Evolutionary conservation across 2,329 filamentous ascomycete species (phyloP).

Genomic region (Elsinoe batatas): DNA sequence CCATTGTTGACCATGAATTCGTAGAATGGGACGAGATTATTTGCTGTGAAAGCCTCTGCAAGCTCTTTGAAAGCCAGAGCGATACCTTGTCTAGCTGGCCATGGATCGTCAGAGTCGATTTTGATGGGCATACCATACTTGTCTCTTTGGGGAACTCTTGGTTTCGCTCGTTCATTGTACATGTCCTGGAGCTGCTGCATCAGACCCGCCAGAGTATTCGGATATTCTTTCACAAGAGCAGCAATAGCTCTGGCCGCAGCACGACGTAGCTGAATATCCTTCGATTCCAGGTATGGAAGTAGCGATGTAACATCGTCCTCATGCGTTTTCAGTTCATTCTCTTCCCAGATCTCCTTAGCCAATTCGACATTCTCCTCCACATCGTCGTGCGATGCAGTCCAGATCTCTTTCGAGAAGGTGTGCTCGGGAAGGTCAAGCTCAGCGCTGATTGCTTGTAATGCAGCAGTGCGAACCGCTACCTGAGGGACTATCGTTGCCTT

Average conservation of each 20-base stretch:
- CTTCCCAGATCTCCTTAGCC: slow-evolving; percentile 86
- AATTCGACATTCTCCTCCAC: slow-evolving; percentile 76
- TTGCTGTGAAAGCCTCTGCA: slow-evolving; percentile 56
- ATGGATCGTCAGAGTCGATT: slow-evolving; percentile 75
- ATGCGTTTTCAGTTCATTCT: slow-evolving; percentile 67
- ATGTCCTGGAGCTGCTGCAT: slow-evolving; percentile 56
- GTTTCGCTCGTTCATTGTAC: slow-evolving; percentile 73
- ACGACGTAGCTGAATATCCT: slow-evolving; percentile 71
- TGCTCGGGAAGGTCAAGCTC: slow-evolving; percentile 87
- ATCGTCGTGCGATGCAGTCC: slow-evolving; percentile 87
- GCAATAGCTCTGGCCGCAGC: slow-evolving; percentile 75
- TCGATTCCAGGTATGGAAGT: slow-evolving; percentile 68
- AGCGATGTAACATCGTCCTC: slow-evolving; percentile 52
- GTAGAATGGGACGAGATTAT: slow-evolving; percentile 66
- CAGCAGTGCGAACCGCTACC: slow-evolving; percentile 67
- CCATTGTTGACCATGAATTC: slow-evolving; percentile 77
- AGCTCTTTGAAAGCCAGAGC: slow-evolving; percentile 80
- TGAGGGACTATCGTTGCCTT: slow-evolving; percentile 71
- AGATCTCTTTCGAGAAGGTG: slow-evolving; percentile 80
- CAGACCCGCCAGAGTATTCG: slow-evolving; percentile 50
- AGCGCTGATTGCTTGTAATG: slow-evolving; percentile 79
- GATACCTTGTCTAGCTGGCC: slow-evolving; percentile 84
- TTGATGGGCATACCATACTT: slow-evolving; percentile 92
- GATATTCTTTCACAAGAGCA: slow-evolving; percentile 56
- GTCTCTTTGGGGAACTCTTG: slow-evolving; percentile 73